Conservation (phyloP, 306 rosid species). For the Echinosophora koreensis region DNA sequence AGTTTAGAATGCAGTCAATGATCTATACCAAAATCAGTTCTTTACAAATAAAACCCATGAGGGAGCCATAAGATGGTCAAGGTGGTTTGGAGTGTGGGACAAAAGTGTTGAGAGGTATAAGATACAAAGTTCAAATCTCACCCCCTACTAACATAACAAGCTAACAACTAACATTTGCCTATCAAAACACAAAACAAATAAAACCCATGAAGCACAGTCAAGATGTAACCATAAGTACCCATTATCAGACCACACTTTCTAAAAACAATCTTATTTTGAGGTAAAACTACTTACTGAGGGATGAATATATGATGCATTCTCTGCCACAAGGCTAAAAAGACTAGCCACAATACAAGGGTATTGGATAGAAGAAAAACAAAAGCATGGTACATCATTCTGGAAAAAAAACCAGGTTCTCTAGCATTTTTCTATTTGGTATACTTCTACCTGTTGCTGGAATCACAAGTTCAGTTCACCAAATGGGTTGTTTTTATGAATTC, state of each 20-base stretch:
- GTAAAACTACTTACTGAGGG: neutral
- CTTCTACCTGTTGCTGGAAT: neutral
- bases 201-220: neutral
- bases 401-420: neutral
- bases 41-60: neutral
- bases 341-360: no score
- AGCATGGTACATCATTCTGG: no score
- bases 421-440: neutral
- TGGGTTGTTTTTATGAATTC: neutral
- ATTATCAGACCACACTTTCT: neutral
- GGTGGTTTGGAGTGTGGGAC: no score
- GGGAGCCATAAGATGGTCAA: no score
- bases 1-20: neutral
- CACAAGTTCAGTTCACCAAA: neutral
- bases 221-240: neutral
- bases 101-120: no score
- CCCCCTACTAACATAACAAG: no score
- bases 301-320: neutral
- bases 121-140: no score
- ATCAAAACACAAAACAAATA: no score
- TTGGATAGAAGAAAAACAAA: no score
- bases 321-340: neutral
- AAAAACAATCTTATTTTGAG: neutral
- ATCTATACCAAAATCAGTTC: neutral
- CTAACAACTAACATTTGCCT: no score